Evolutionary conservation across 2,329 filamentous ascomycete species (phyloP).

Genomic region (Nemania serpens): DNA sequence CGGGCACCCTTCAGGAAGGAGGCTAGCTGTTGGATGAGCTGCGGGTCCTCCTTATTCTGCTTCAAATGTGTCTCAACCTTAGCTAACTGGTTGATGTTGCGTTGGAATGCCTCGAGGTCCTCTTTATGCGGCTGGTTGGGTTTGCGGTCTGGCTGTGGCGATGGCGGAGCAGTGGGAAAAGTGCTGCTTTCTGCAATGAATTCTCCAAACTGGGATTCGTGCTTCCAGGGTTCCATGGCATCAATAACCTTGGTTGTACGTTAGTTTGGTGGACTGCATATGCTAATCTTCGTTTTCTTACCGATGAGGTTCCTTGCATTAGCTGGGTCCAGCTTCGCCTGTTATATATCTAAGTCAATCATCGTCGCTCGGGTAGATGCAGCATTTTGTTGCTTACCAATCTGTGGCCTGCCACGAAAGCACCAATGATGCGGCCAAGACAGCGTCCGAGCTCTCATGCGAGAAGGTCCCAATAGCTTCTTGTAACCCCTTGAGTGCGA

Average conservation of each 20-base stretch:
- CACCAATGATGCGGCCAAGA: slow-evolving; percentile 87
- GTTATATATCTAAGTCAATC: slow-evolving; percentile 43
- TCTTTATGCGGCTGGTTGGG: slow-evolving; percentile 69
- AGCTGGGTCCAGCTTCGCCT: slow-evolving; percentile 93
- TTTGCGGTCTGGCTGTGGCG: slow-evolving; percentile 64
- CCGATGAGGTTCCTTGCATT: slow-evolving; percentile 88
- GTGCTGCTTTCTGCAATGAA: slow-evolving; percentile 81
- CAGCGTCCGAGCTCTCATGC: slow-evolving; percentile 83
- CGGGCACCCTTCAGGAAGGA: slow-evolving; percentile 74
- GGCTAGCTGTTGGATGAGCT: slow-evolving; percentile 70
- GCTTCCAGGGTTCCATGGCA: slow-evolving; percentile 89
- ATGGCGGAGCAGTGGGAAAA: slow-evolving; percentile 69
- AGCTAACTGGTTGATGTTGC: slow-evolving; percentile 68
- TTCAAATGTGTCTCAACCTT: slow-evolving; percentile 71
- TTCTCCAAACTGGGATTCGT: slow-evolving; percentile 83
- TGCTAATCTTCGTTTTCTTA: slow-evolving; percentile 51
- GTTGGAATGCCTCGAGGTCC: slow-evolving; percentile 70
- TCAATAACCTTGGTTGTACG: slow-evolving; percentile 69
- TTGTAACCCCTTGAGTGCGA: slow-evolving; percentile 85
- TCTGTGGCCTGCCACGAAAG: slow-evolving; percentile 96
- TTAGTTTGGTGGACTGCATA: slow-evolving; percentile 34
- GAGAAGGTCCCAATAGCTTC: slow-evolving; percentile 86
- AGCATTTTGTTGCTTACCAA: slow-evolving; percentile 69
- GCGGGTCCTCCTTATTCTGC: slow-evolving; percentile 70
- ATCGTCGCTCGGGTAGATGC: slow-evolving; percentile 38